Conservation (phyloP, 1,139 yeast genomes). For the Zygosaccharomyces sapae region DNA sequence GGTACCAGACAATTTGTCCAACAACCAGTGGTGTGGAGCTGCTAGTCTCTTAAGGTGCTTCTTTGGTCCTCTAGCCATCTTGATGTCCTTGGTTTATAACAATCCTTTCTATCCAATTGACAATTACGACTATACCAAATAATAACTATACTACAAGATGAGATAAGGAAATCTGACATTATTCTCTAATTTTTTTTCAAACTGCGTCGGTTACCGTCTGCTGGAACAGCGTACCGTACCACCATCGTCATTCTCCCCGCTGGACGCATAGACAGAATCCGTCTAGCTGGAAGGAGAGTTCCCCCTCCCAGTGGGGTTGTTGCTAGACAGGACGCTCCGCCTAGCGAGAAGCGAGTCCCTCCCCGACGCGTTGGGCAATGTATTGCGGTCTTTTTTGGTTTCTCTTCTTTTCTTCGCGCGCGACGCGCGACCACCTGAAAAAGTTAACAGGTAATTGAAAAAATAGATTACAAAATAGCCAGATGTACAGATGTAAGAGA, state of each 20-base stretch:
- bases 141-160: conserved; percentile 3
- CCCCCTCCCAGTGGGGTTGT: neutral
- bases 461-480: neutral
- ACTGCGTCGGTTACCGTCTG: conserved; percentile 2
- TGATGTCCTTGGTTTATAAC: conserved; percentile 18
- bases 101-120: conserved; percentile 3
- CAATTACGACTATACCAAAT: neutral
- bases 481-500: neutral
- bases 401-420: neutral
- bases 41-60: conserved; percentile 97
- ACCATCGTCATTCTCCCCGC: neutral
- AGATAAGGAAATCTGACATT: neutral
- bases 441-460: neutral
- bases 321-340: neutral
- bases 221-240: neutral
- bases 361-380: neutral
- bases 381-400: neutral
- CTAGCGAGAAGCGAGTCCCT: neutral
- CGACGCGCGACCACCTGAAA: neutral
- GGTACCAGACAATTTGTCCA: conserved; percentile 99
- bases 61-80: conserved; percentile 98
- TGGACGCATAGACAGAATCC: neutral
- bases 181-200: conserved; percentile 3
- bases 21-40: conserved; percentile 99
- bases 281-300: neutral